Conservation (phyloP, 1,284 basidiomycete species). For the Trametes pubescens region DNA sequence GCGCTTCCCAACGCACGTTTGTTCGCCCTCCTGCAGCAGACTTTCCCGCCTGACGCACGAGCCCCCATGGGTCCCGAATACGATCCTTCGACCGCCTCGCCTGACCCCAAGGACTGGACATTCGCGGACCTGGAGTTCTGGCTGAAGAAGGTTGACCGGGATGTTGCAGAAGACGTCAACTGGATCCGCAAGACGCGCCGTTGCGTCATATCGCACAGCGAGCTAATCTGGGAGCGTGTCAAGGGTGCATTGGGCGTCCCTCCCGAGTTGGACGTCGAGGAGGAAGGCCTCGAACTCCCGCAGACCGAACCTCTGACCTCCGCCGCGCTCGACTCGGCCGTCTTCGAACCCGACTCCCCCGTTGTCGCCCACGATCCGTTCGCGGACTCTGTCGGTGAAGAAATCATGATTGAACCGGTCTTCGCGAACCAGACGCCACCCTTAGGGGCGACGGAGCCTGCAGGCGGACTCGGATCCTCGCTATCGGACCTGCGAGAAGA, state of each 20-base stretch:
- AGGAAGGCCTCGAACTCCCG: conserved; percentile 42
- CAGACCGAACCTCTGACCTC: conserved; percentile 17
- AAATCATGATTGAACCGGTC: conserved; percentile 44
- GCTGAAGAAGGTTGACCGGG: conserved; percentile 66
- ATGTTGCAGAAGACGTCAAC: conserved; percentile 61
- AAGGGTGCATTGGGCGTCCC: conserved; percentile 82
- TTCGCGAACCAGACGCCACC: conserved; percentile 35
- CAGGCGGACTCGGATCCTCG: conserved; percentile 28
- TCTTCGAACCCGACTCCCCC: conserved; percentile 31
- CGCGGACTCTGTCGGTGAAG: conserved; percentile 33
- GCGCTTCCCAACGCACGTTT: conserved; percentile 69
- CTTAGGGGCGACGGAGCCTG: conserved; percentile 16
- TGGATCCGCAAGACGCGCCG: conserved; percentile 73
- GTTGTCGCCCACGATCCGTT: conserved; percentile 9
- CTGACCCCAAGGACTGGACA: conserved; percentile 62
- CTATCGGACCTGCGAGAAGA: conserved; percentile 39
- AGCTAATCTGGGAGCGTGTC: conserved; percentile 84
- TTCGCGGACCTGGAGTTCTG: conserved; percentile 65
- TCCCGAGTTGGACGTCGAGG: conserved; percentile 72
- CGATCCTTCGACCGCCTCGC: conserved; percentile 41
- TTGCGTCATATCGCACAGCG: conserved; percentile 73
- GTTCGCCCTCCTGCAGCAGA: conserved; percentile 74
- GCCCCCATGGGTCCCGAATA: conserved; percentile 36
- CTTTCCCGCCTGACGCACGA: conserved; percentile 52
- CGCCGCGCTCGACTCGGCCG: conserved; percentile 20